Evolutionary conservation across 2,329 filamentous ascomycete genomes (phyloP), one percentile per base, ranked within the genome.

Genomic region (Aspergillus aculeatus): DNA sequence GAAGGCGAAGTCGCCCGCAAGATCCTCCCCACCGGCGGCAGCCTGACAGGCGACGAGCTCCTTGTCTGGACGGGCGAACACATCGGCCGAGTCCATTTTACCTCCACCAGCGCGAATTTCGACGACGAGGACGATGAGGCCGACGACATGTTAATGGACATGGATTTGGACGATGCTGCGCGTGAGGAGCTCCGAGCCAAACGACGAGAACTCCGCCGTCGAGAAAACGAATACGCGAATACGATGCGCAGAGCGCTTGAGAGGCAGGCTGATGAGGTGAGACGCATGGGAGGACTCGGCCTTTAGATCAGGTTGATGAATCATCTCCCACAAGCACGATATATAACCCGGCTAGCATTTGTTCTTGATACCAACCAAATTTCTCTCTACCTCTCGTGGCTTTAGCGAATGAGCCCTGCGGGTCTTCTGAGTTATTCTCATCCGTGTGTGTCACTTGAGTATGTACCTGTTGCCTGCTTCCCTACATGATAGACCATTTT

Each of bases 1-100:
- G 12, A 82, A 79, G 50, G 82, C 56, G 92, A 95, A 66, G 88
- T 95, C 60, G 91, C 89, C 4, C 85, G 92, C 66, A 96, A 96
- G 72, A 85, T 96, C 48, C 67, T 94, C 2, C 88, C 90, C 2
- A 88, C 84, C 50, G 75, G 76, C 26, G 69, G 68, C 5, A 76
- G 75, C 50, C 68, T 79, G 51, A 71, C 64, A 26, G 75, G 84
- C 53, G 87, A 92, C 68, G 89, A 94, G 67, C 75, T 97, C 12
- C 74, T 96, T 4, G 81, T 96, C 50, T 96, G 92, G 92, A 96
- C 92, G 0, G 93, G 92, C 19, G 92, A 96, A 60, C 88, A 87
- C 64, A 78, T 96, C 50, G 93, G 92, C 0, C 80, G 95, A 59
- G 74, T 96, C 21, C 82, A 78, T 57, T 90, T 90, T 16, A 5